Conservation (phyloP, 176 grass and related monocot species). For the Carex myosuroides region DNA sequence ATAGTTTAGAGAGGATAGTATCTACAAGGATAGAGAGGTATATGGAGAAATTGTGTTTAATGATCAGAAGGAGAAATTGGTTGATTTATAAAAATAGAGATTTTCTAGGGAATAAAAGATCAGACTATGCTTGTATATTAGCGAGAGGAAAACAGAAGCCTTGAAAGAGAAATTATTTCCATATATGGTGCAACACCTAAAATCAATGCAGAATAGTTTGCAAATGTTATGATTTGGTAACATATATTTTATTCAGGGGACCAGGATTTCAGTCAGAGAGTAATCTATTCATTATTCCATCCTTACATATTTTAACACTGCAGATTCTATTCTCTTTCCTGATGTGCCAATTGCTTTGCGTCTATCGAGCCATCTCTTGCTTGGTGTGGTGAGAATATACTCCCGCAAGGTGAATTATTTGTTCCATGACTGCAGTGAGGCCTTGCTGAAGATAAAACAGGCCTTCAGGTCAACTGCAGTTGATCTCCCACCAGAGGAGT, state of each 20-base stretch:
- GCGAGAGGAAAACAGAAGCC: background rate
- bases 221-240: background rate
- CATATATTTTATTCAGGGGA: background rate
- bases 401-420: slow-evolving; percentile 99
- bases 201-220: background rate
- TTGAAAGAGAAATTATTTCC: background rate
- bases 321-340: slow-evolving; percentile 99
- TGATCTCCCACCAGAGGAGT: slow-evolving; percentile 97
- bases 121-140: background rate
- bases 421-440: slow-evolving; percentile 98
- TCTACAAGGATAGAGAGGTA: background rate
- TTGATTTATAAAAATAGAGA: background rate
- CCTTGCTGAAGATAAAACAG: slow-evolving; percentile 98
- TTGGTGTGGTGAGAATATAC: slow-evolving; percentile 99
- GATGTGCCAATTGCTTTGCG: slow-evolving; percentile 97
- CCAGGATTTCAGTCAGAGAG: background rate
- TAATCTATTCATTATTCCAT: background rate
- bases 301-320: background rate
- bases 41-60: background rate
- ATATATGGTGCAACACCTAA: background rate
- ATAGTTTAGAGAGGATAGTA: background rate
- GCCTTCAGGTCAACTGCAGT: slow-evolving; percentile 91
- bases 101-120: background rate
- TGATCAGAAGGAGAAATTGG: background rate
- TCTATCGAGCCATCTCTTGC: slow-evolving; percentile 93